Conservation (phyloP, 441 rosid species). For the Lepidium campestre region DNA sequence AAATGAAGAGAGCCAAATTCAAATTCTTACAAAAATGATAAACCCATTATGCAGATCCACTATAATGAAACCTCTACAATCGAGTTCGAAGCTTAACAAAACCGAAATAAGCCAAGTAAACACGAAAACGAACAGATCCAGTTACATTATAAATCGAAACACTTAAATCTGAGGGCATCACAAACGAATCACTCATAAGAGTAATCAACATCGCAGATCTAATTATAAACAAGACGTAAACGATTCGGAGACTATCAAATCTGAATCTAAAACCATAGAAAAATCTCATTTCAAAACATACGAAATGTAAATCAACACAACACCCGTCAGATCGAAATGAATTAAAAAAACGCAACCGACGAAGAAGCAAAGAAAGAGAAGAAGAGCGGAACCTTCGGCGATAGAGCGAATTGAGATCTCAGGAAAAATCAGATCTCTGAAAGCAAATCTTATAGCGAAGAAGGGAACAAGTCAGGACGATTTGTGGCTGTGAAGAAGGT, state of each 20-base stretch:
- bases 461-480: conserved; percentile 14
- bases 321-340: background rate
- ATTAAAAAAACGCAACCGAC: background rate
- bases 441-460: background rate
- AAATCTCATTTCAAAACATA: background rate
- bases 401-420: background rate
- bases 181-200: background rate
- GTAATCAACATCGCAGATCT: background rate
- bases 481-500: background rate
- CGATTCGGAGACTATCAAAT: background rate
- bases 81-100: background rate
- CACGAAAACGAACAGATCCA: conserved; percentile 14
- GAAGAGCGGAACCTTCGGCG: conserved; percentile 18
- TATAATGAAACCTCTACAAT: background rate
- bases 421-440: conserved; percentile 3
- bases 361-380: background rate
- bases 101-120: background rate
- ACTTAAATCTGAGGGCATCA: background rate
- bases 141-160: background rate
- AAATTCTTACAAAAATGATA: background rate
- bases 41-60: background rate
- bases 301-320: background rate
- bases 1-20: background rate
- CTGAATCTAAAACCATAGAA: background rate
- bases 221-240: background rate